phyloP scores from a whole-genome alignment of 2,329 filamentous ascomycete genomes.

The Stagonosporopsis cucurbitacearum region DNA sequence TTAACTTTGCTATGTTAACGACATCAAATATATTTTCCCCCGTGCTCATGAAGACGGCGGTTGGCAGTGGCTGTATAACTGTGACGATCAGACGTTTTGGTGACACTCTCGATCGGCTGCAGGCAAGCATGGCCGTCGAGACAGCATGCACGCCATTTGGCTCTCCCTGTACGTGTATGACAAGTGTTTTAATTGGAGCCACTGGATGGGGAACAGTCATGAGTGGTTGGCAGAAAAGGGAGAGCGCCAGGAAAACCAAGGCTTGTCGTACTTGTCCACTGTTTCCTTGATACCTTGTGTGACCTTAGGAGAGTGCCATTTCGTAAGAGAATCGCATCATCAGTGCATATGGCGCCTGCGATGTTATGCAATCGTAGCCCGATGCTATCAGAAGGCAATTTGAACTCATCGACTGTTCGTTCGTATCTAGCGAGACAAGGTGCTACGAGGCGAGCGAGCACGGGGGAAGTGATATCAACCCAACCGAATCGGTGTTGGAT shows the following conservation, averaged over 20 bases:
- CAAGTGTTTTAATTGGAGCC: background rate
- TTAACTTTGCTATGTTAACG: background rate
- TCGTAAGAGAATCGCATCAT: slow-evolving; percentile 3
- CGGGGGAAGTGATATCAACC: slow-evolving; percentile 3
- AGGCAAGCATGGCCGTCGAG: background rate
- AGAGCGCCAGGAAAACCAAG: slow-evolving; percentile 14
- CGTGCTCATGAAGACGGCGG: background rate
- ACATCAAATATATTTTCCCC: background rate
- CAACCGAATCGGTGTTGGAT: slow-evolving; percentile 15
- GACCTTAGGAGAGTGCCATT: slow-evolving; percentile 12
- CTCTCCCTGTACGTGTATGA: background rate
- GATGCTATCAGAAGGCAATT: background rate
- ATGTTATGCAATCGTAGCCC: background rate
- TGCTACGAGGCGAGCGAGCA: slow-evolving; percentile 5
- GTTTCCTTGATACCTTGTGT: slow-evolving; percentile 17
- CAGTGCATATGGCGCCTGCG: background rate
- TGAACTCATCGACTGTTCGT: background rate
- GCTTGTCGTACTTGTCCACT: slow-evolving; percentile 11
- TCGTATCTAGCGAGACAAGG: background rate
- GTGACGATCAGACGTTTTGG: background rate
- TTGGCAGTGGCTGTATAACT: background rate
- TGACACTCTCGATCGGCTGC: background rate
- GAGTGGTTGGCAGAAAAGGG: slow-evolving; percentile 6
- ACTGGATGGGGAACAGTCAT: background rate
- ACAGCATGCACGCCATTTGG: background rate